Evolutionary conservation across 2,329 filamentous ascomycete species (phyloP).

Genomic region (Cladophialophora immunda): DNA sequence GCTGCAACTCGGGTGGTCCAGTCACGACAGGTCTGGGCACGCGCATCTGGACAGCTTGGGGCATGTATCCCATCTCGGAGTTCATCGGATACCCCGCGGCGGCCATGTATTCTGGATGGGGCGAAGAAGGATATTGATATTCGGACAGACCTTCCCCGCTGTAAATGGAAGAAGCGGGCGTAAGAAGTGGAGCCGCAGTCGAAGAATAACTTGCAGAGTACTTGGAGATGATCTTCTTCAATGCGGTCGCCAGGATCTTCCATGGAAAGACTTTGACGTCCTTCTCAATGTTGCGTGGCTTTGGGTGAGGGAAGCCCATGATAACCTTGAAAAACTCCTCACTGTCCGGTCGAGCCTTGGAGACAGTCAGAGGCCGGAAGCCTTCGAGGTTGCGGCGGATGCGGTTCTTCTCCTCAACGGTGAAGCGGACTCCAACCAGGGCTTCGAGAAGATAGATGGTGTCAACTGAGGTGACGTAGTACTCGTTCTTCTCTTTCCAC

Average conservation of each 20-base stretch:
- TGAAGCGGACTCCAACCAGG: slow-evolving; percentile 85
- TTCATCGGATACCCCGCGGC: slow-evolving; percentile 23
- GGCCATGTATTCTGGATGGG: slow-evolving; percentile 47
- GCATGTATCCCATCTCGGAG: slow-evolving; percentile 30
- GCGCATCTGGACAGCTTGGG: slow-evolving; percentile 24
- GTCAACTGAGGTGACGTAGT: slow-evolving; percentile 94
- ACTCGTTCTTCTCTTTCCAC: slow-evolving; percentile 91
- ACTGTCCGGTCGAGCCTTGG: slow-evolving; percentile 88
- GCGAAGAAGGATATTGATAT: slow-evolving; percentile 57
- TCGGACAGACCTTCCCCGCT: slow-evolving; percentile 58
- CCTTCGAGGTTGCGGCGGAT: slow-evolving; percentile 95
- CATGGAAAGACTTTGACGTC: slow-evolving; percentile 99
- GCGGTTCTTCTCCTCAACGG: slow-evolving; percentile 97
- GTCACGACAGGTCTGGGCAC: slow-evolving; percentile 32
- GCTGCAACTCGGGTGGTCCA: slow-evolving; percentile 36
- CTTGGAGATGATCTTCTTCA: slow-evolving; percentile 99
- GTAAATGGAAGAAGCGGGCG: slow-evolving; percentile 50
- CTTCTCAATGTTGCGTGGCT: slow-evolving; percentile 98
- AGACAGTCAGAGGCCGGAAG: slow-evolving; percentile 90
- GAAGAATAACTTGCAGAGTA: slow-evolving; percentile 80
- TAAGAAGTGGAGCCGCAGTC: slow-evolving; percentile 60
- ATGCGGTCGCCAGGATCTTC: slow-evolving; percentile 83
- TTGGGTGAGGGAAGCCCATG: slow-evolving; percentile 95
- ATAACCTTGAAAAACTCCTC: slow-evolving; percentile 99
- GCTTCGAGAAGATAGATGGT: slow-evolving; percentile 95